A percentile compares a stretch with the other conserved stretches of the same genome.
phyloP scores from a whole-genome alignment of 2,329 filamentous ascomycete species.

The Venturia asperata region DNA sequence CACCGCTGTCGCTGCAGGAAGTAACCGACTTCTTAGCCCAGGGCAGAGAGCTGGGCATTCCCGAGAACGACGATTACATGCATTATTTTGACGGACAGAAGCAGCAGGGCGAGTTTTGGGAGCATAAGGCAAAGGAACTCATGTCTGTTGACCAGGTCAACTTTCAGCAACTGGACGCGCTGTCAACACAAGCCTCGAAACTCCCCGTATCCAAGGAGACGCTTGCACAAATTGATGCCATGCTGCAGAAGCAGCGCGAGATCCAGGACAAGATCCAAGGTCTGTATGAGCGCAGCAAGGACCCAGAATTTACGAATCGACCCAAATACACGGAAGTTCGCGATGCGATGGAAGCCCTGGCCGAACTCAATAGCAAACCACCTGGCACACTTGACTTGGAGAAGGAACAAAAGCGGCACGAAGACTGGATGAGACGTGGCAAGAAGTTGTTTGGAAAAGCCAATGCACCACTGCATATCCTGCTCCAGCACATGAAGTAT shows the following conservation, averaged over 20 bases:
- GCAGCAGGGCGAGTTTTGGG: conserved; percentile 75
- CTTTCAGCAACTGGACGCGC: conserved; percentile 86
- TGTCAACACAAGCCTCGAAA: conserved; percentile 72
- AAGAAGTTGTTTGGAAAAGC: conserved; percentile 98
- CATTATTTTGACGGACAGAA: conserved; percentile 69
- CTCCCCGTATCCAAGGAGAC: conserved; percentile 80
- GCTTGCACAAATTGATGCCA: conserved; percentile 75
- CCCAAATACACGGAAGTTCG: conserved; percentile 87
- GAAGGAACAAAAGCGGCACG: conserved; percentile 86
- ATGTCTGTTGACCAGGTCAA: conserved; percentile 88
- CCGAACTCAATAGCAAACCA: conserved; percentile 87
- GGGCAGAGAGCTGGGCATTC: conserved; percentile 69
- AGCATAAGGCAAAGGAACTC: conserved; percentile 83
- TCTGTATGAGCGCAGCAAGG: conserved; percentile 69
- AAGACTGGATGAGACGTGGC: conserved; percentile 98
- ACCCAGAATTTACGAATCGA: conserved; percentile 67
- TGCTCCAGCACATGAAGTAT: conserved; percentile 89
- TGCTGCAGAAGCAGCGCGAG: conserved; percentile 91
- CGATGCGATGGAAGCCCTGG: conserved; percentile 78
- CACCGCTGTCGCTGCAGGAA: conserved; percentile 63
- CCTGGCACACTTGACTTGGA: conserved; percentile 86
- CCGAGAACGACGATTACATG: conserved; percentile 73
- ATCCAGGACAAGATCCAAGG: conserved; percentile 82
- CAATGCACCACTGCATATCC: conserved; percentile 91
- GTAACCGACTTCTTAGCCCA: conserved; percentile 72